Conservation (phyloP, 1,284 basidiomycete species). For the Ceratorhiza oryzae-sativae region DNA sequence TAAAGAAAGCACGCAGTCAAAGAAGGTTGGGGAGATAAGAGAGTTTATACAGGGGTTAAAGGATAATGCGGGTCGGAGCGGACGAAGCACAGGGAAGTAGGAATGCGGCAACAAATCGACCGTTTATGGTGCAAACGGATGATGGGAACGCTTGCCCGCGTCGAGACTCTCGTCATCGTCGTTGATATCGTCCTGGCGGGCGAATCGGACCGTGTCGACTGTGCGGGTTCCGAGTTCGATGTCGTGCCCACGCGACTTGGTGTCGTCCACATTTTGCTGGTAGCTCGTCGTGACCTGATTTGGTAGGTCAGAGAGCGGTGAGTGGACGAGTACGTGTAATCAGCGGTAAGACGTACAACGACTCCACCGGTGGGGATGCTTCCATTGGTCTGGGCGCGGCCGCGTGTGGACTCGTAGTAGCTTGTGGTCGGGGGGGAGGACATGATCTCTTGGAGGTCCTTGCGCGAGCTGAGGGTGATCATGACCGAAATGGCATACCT, state of each 20-base stretch:
- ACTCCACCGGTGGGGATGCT: slow-evolving; percentile 7
- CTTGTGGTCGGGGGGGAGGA: slow-evolving; percentile 37
- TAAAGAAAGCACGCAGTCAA: slow-evolving; percentile 10
- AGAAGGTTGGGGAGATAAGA: neutral
- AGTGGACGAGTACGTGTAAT: neutral
- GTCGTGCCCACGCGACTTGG: slow-evolving; percentile 29
- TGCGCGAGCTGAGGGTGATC: slow-evolving; percentile 42
- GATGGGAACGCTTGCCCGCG: slow-evolving; percentile 23
- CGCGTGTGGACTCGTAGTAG: slow-evolving; percentile 38
- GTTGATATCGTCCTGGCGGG: slow-evolving; percentile 22
- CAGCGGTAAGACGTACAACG: slow-evolving; percentile 18
- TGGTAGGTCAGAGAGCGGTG: neutral
- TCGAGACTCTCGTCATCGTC: slow-evolving; percentile 36
- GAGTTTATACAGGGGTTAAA: neutral
- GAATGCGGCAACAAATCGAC: neutral
- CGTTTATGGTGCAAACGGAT: slow-evolving; percentile 30
- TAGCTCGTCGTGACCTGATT: slow-evolving; percentile 36
- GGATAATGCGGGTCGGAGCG: neutral
- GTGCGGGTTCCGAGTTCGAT: slow-evolving; percentile 35
- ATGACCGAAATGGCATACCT: slow-evolving; percentile 43
- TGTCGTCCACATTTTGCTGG: slow-evolving; percentile 36
- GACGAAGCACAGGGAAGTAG: neutral
- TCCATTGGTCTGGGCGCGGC: slow-evolving; percentile 23
- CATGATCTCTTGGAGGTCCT: slow-evolving; percentile 42
- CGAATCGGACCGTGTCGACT: slow-evolving; percentile 34